phyloP scores from a whole-genome alignment of 2,329 filamentous ascomycete genomes.

The Septoria linicola region DNA sequence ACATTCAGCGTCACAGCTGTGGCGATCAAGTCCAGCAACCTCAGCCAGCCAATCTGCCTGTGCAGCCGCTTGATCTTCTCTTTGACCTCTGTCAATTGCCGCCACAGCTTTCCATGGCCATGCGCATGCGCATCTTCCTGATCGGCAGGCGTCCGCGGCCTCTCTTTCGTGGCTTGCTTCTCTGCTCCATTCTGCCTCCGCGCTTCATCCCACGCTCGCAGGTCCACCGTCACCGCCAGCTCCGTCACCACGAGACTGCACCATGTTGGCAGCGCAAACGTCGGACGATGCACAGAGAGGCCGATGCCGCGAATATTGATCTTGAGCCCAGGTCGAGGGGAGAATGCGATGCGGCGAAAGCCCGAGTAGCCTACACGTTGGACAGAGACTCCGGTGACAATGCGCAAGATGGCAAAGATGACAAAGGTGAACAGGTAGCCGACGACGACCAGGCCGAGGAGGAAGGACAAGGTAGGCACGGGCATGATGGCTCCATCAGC shows the following conservation, averaged over 20 bases:
- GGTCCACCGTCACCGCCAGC: conserved; percentile 77
- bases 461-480: conserved; percentile 60
- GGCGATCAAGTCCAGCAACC: conserved; percentile 84
- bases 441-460: conserved; percentile 81
- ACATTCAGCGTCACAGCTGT: conserved; percentile 75
- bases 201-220: conserved; percentile 57
- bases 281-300: conserved; percentile 84
- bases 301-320: conserved; percentile 88
- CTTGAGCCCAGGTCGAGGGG: conserved; percentile 81
- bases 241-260: conserved; percentile 86
- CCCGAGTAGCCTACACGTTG: conserved; percentile 93
- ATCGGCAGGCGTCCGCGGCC: conserved; percentile 19
- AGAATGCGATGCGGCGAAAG: conserved; percentile 84
- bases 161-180: conserved; percentile 22
- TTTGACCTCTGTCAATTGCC: conserved; percentile 72
- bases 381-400: conserved; percentile 90
- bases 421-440: conserved; percentile 90
- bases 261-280: conserved; percentile 97
- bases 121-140: conserved; percentile 40
- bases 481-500: conserved; percentile 42
- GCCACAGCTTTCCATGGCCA: conserved; percentile 69
- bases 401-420: conserved; percentile 86
- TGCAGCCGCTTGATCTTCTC: conserved; percentile 85
- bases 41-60: conserved; percentile 81
- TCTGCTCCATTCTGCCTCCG: conserved; percentile 18